phyloP scores from a whole-genome alignment of 1,139 yeast genomes.

The Lodderomyces theae region DNA sequence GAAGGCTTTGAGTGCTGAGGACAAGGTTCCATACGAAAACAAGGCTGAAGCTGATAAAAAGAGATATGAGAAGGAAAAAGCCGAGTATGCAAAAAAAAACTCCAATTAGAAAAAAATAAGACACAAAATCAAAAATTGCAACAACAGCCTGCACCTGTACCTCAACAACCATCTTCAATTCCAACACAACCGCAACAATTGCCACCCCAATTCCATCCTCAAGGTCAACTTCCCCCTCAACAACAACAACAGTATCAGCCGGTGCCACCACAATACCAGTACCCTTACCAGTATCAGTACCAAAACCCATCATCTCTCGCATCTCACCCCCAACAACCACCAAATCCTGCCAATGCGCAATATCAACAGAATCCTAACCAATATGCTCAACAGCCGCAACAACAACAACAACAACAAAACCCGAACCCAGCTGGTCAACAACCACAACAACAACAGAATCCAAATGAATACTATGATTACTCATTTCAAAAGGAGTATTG shows the following conservation, averaged over 20 bases:
- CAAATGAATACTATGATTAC: constrained; percentile 4
- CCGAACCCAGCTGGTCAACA: constrained; percentile 1
- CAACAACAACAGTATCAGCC: constrained; percentile 1
- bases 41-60: constrained; percentile 95
- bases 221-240: constrained; percentile 4
- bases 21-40: constrained; percentile 83
- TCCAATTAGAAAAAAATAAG: constrained; percentile 11
- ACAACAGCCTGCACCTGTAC: constrained; percentile 4
- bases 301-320: constrained; percentile 1
- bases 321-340: constrained; percentile 2
- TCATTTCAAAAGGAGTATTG: constrained; percentile 5
- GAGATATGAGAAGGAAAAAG: constrained; percentile 95
- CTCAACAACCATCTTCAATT: constrained; percentile 1
- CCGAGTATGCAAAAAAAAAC: constrained; percentile 68
- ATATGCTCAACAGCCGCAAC: constrained; percentile 1
- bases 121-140: constrained; percentile 7
- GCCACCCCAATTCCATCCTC: constrained; percentile 4
- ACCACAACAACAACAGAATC: constrained; percentile 2
- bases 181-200: constrained; percentile 2
- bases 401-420: not conserved
- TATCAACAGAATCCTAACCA: constrained; percentile 6
- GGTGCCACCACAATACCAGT: constrained; percentile 1
- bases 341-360: not conserved
- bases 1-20: constrained; percentile 83
- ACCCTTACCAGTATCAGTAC: constrained; percentile 4